Evolutionary conservation across 306 rosid genomes (phyloP), one percentile per base, ranked within the genome.

Genomic region (Purshia tridentata): DNA sequence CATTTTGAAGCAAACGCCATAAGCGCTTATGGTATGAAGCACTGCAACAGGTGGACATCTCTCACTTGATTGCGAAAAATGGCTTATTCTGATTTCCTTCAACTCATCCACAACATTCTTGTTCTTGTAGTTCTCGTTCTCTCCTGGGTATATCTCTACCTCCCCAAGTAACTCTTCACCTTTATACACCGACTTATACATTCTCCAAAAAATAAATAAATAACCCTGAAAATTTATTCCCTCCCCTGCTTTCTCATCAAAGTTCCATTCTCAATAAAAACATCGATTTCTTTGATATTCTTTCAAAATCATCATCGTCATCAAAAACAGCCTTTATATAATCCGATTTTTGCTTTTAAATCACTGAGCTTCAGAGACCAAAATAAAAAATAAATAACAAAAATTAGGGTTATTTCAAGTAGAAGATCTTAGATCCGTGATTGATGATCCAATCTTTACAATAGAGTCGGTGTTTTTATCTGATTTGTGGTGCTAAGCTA

Each of bases 31-130:
- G 62, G 96, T 85, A 73, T 91, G 99, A 79, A 95, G 98, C 79
- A 95, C 99, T 65, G 99, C 99, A 78, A 95, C 96, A 84, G 99
- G 99, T 70, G 92, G 93, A 79, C 99, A 95, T 77, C 99, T 88
- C 89, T 95, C 99, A 88, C 99, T 95, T 56, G 97, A 79, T 86
- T 84, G 97, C 39, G 99, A 88, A 71, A 89, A 91, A 63, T 90
- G 90, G 80, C 76, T 88, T 82, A 95, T 84, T 85, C 93, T 87
- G 96, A 95, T 90, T 84, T 90, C 98, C 92, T 83, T 90, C 96
- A 86, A 66, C 73, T 84, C 86, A 80, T 88, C 85, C 74, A 83
- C 52, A 64, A 75, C n/a, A 60, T 47, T 72, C 50, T 78, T 69
- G 72, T 71, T 50, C 50, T 78, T 69, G 72, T 71, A 44, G 81